Base-by-base conservation (phyloP, 306 rosid genomes). In the Vigna radiata region DNA sequence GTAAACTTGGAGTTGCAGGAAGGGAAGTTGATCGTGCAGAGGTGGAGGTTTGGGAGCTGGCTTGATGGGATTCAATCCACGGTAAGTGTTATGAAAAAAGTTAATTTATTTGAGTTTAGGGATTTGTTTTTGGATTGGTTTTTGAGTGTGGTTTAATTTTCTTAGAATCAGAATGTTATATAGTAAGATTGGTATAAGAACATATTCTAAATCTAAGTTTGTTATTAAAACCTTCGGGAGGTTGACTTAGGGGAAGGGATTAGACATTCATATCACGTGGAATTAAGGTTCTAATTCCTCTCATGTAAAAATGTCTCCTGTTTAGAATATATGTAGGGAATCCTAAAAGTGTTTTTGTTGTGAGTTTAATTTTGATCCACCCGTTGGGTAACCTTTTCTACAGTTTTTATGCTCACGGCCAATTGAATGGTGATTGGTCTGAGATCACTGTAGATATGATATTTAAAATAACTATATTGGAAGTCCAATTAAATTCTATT, bases 41-140 rank as follows among this genome's bases (percentile, higher is more conserved):
- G 77, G n/a, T 95, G 99, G 99, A 88, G 97, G 39, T 95, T 95
- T 21, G 99, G 96, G 65, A 95, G 72, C 81, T 92, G 97, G 99
- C 86, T 75, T 0, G 96, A 95, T 56, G 99, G 97, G 16, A 48
- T 89, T 72, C 81, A 86, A 47, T 95, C 99, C 1, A 82, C 59
- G 84, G 99, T 95, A 29, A 64, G 63, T 2, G 5, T 58, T 10
- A 21, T 19, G 23, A 52, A 52, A n/a, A 0, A 16, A 17, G 13
- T 53, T 12, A 19, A 19, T 54, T 21, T 55, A 4, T 54, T 19
- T 8, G 14, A 54, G 60, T 54, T 53, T 19, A 18, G 60, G 15
- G 2, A 25, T 25, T 10, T 12, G 61, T 9, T 15, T 2, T 21
- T 53, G 33, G 27, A 0, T 19, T 56, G 36, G 33, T 21, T 55